A percentile compares a stretch with the other conserved stretches of the same genome.
phyloP scores from a whole-genome alignment of 257 asterid species.

The Scutellaria baicalensis region DNA sequence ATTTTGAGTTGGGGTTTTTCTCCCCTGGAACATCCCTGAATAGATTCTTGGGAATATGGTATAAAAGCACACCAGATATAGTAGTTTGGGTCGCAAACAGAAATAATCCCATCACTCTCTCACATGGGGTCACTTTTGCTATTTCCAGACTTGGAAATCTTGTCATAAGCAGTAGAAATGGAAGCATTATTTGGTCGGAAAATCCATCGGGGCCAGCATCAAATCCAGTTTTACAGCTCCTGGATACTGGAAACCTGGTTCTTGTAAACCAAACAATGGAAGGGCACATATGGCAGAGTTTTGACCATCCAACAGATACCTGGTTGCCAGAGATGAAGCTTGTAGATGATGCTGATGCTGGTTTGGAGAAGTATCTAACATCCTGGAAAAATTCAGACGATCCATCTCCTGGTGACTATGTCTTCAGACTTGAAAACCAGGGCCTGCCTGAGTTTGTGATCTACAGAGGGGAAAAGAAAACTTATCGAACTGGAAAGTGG shows the following conservation, averaged over 20 bases:
- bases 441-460: slow-evolving; percentile 15
- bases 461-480: neutral
- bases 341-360: neutral
- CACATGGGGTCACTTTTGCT: neutral
- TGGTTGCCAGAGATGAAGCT: slow-evolving; percentile 19
- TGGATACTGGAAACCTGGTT: slow-evolving; percentile 24
- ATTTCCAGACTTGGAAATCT: slow-evolving; percentile 1
- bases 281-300: slow-evolving; percentile 28
- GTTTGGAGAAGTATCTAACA: slow-evolving; percentile 14
- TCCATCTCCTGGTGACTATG: slow-evolving; percentile 31
- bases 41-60: slow-evolving; percentile 25
- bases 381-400: slow-evolving; percentile 35
- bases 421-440: neutral
- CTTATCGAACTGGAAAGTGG: slow-evolving; percentile 22
- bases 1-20: slow-evolving; percentile 29
- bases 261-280: neutral
- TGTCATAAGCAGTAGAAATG: neutral
- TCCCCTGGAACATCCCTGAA: slow-evolving; percentile 16
- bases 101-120: slow-evolving; percentile 9
- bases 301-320: slow-evolving; percentile 13
- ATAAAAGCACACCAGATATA: slow-evolving; percentile 10
- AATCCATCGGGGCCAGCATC: slow-evolving; percentile 4
- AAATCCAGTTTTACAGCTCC: slow-evolving; percentile 16
- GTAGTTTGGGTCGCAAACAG: slow-evolving; percentile 30
- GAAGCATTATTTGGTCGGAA: slow-evolving; percentile 13